A percentile compares a stretch with the other conserved stretches of the same genome.
These are phyloP conservation scores for Magnusiomyces fungicola DNA, from an alignment of 1,139 yeast genomes.

Conservation along the genomic window DNA sequence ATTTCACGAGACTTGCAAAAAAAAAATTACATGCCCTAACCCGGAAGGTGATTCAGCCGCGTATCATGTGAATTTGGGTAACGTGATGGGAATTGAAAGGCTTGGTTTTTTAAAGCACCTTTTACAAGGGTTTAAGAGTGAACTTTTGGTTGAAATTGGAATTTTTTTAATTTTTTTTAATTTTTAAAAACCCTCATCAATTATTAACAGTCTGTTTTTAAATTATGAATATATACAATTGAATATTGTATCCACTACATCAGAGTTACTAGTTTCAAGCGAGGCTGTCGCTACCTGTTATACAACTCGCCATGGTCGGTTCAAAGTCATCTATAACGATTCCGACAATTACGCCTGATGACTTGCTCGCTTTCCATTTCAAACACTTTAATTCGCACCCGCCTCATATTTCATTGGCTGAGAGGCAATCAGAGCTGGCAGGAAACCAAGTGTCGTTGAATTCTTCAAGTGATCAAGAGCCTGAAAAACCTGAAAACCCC, in stretches of 20 bases:
- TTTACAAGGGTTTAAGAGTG: not conserved
- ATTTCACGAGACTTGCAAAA: slow-evolving; percentile 1
- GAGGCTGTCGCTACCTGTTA: too few relatives aligned
- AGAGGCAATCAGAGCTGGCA: too few relatives aligned
- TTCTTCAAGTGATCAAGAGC: not conserved
- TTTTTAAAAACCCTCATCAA: not conserved
- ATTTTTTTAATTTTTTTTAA: too few relatives aligned
- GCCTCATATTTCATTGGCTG: not conserved
- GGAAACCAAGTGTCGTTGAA: not conserved
- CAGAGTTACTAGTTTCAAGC: too few relatives aligned
- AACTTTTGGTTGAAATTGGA: not conserved
- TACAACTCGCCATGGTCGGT: too few relatives aligned
- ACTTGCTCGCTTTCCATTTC: slow-evolving; percentile 11
- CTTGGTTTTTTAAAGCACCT: too few relatives aligned
- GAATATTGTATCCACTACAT: too few relatives aligned
- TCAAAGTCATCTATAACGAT: not conserved
- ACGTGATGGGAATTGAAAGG: too few relatives aligned
- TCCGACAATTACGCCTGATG: slow-evolving; percentile 10
- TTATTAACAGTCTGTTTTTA: not conserved
- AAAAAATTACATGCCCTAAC: slow-evolving; percentile 5
- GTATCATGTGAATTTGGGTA: too few relatives aligned
- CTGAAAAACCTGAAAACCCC: not conserved
- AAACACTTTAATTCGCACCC: slow-evolving; percentile 8
- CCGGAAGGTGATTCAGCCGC: not conserved
- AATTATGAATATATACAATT: not conserved